Evolutionary conservation across 140 eudicot species (phyloP), one percentile per base, ranked within the genome.

Genomic region (Ambrosia hybrid): DNA sequence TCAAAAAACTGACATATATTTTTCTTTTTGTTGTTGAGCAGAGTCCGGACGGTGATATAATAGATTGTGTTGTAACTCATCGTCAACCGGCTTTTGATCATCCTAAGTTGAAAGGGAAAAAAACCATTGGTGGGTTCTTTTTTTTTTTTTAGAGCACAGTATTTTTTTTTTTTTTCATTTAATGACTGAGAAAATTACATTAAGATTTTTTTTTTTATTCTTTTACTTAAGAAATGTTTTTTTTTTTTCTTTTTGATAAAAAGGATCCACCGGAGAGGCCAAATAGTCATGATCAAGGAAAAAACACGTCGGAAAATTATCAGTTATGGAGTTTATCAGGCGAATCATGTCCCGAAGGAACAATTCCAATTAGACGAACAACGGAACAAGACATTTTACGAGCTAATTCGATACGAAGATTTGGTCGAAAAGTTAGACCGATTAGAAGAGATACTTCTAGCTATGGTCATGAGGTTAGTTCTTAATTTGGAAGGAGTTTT

Each of bases 241-340:
- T 21, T 21, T 21, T 21, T 21, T 21, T 21, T 21, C 26, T 37
- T 70, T 48, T 71, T 46, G n/a, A 17, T 45, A 72, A 33, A 38
- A 52, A 92, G 98, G 97, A 93, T 79, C 91, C 91, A 70, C 98
- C 98, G 1, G 93, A 85, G 45, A 84, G 95, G 66, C 98, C 98
- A 59, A 73, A 83, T 49, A 88, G 80, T 38, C 72, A 80, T 51
- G 74, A 73, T 5, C 64, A 79, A 62, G 62, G 8, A 3, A 85
- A 65, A 30, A 73, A 15, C 61, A 76, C 53, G 6, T 74, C 77
- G 30, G 91, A 84, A 75, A 68, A 70, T 56, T 77, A 70, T 75
- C 98, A 93, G 73, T 46, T 92, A 38, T 92, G 96, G 98, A 86
- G 85, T 30, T 69, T 87, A 73, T 81, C 88, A 11, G 95, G 90